phyloP scores from a whole-genome alignment of 1,284 basidiomycete species.

The Microbotryomycetes sp. region DNA sequence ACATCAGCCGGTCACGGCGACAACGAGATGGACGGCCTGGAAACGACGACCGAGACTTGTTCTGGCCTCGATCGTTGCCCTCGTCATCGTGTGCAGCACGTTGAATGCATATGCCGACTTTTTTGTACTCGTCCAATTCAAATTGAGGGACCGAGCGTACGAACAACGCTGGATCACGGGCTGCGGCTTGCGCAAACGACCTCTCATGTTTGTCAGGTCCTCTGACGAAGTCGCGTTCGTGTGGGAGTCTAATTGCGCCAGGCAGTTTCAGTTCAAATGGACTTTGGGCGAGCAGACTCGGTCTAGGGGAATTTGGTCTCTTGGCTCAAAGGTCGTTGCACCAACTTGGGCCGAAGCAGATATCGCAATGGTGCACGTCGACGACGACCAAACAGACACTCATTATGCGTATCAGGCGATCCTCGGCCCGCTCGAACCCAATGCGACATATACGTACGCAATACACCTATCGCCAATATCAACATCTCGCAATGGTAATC shows the following conservation, averaged over 20 bases:
- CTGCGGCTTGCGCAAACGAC: slow-evolving; percentile 31
- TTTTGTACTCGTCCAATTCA: slow-evolving; percentile 26
- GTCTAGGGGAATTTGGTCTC: neutral
- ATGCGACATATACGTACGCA: slow-evolving; percentile 22
- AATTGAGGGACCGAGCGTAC: slow-evolving; percentile 23
- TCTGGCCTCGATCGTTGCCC: neutral
- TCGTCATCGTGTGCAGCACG: neutral
- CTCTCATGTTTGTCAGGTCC: slow-evolving; percentile 31
- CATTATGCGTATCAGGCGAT: slow-evolving; percentile 24
- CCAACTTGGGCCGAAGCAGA: neutral
- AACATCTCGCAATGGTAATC: neutral
- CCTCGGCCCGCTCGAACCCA: slow-evolving; percentile 7
- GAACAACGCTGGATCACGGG: slow-evolving; percentile 15
- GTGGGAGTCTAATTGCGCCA: slow-evolving; percentile 31
- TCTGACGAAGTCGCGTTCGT: slow-evolving; percentile 23
- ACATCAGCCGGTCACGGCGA: neutral
- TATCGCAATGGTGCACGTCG: slow-evolving; percentile 1
- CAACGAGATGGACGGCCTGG: neutral
- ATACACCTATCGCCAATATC: neutral
- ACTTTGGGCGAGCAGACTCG: neutral
- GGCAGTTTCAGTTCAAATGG: slow-evolving; percentile 5
- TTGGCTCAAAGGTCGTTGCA: neutral
- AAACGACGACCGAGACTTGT: neutral
- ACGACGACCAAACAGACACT: slow-evolving; percentile 1
- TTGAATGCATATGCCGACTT: neutral